Conservation (phyloP, 1,139 yeast genomes). For the Candida sanyaensis region DNA sequence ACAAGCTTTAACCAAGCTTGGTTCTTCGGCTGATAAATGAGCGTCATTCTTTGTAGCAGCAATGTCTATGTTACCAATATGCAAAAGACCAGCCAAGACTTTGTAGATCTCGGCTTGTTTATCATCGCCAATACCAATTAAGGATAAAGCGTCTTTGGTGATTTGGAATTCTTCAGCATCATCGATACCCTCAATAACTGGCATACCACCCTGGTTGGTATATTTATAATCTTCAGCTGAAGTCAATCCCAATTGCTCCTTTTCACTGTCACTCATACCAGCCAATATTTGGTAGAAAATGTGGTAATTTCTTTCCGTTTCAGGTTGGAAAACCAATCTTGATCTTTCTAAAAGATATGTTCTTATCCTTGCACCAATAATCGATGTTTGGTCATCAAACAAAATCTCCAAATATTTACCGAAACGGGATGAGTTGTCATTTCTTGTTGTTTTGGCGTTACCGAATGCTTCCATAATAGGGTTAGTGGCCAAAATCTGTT, state of each 20-base stretch:
- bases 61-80: constrained; percentile 90
- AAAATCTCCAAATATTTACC: constrained; percentile 94
- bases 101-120: constrained; percentile 73
- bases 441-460: constrained; percentile 96
- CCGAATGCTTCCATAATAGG: constrained; percentile 99
- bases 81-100: constrained; percentile 85
- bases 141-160: constrained; percentile 72
- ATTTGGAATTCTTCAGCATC: constrained; percentile 75
- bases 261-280: constrained; percentile 69
- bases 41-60: constrained; percentile 88
- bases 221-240: constrained; percentile 72
- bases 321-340: constrained; percentile 90
- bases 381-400: constrained; percentile 71
- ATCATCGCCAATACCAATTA: constrained; percentile 70
- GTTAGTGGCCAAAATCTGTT: constrained; percentile 93
- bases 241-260: constrained; percentile 59
- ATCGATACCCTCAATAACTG: constrained; percentile 74
- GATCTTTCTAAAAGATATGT: constrained; percentile 93
- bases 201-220: constrained; percentile 87
- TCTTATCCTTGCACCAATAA: constrained; percentile 92
- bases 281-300: constrained; percentile 88
- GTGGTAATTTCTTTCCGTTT: constrained; percentile 88
- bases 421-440: constrained; percentile 95
- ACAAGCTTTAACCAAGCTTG: constrained; percentile 80
- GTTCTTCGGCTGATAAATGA: constrained; percentile 80